Evolutionary conservation across 73 alveolate species (phyloP).

Genomic region (Paramecium sonneborni): DNA sequence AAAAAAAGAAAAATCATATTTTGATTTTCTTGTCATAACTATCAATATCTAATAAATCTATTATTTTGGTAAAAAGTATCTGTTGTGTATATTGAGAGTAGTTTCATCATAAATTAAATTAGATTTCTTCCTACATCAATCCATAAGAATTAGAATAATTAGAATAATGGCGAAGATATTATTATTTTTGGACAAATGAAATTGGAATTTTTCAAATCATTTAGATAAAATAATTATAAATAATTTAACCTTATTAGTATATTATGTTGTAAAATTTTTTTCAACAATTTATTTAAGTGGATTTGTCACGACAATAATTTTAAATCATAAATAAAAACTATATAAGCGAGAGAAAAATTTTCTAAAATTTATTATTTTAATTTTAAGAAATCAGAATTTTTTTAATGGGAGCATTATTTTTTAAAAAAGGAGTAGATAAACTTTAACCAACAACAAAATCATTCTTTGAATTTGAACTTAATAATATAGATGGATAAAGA

Average conservation of each 20-base stretch:
- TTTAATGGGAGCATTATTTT: slow-evolving; percentile 66
- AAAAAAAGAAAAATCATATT: neutral
- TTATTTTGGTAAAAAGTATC: neutral
- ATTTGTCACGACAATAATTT: neutral
- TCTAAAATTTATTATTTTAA: neutral
- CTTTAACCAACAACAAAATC: slow-evolving; percentile 53
- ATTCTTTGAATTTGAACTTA: slow-evolving; percentile 69
- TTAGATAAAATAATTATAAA: neutral
- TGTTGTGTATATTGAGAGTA: neutral
- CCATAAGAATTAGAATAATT: neutral
- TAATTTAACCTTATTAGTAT: neutral
- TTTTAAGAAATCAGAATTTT: neutral
- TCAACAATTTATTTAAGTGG: neutral
- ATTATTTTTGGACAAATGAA: neutral
- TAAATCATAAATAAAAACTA: neutral
- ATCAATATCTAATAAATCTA: neutral
- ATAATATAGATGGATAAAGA: slow-evolving; percentile 74
- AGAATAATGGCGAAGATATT: neutral
- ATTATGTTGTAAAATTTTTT: neutral
- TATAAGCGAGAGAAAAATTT: neutral
- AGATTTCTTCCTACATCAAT: neutral
- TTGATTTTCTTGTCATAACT: neutral
- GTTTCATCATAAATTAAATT: neutral
- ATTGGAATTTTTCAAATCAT: neutral
- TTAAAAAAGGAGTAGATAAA: slow-evolving; percentile 66